Conservation (phyloP, 352 stramenopile genomes). For the Phytophthora quininea region DNA sequence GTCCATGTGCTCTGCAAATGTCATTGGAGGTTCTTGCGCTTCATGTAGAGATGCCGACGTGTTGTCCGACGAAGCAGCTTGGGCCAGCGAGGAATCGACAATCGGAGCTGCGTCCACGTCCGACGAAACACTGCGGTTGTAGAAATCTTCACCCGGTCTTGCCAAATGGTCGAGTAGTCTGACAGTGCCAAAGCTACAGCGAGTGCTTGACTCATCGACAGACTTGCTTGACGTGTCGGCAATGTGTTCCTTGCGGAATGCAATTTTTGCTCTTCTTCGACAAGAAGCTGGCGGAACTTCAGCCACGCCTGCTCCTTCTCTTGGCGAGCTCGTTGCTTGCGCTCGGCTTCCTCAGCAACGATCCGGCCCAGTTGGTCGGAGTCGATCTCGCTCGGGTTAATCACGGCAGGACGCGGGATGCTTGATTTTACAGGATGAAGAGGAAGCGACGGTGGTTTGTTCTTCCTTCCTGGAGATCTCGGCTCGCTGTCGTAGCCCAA, state of each 20-base stretch:
- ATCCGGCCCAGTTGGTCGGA: constrained; percentile 39
- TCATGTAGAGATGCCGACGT: constrained; percentile 3
- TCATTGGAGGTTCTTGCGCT: constrained; percentile 10
- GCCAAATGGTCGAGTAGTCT: constrained; percentile 45
- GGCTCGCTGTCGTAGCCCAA: constrained; percentile 16
- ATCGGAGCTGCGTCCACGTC: constrained; percentile 23
- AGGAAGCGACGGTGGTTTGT: constrained; percentile 26
- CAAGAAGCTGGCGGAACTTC: constrained; percentile 46
- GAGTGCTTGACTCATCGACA: constrained; percentile 37
- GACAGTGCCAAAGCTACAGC: constrained; percentile 39
- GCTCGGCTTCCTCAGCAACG: constrained; percentile 47
- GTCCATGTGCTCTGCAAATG: constrained; percentile 24
- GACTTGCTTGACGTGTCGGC: constrained; percentile 37
- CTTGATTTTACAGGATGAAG: constrained; percentile 47
- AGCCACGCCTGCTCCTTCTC: constrained; percentile 48
- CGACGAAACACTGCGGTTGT: constrained; percentile 37
- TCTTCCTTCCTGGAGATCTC: constrained; percentile 28
- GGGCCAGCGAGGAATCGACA: constrained; percentile 18
- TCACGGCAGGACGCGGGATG: constrained; percentile 43
- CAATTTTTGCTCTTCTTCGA: constrained; percentile 41
- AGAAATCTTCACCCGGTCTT: constrained; percentile 32
- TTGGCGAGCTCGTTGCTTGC: constrained; percentile 47
- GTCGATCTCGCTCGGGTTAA: constrained; percentile 52
- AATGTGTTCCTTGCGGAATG: not conserved
- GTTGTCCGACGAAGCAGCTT: constrained; percentile 9